Conservation (phyloP, 768 basidiomycete species). For the Pulveroboletus ravenelii region DNA sequence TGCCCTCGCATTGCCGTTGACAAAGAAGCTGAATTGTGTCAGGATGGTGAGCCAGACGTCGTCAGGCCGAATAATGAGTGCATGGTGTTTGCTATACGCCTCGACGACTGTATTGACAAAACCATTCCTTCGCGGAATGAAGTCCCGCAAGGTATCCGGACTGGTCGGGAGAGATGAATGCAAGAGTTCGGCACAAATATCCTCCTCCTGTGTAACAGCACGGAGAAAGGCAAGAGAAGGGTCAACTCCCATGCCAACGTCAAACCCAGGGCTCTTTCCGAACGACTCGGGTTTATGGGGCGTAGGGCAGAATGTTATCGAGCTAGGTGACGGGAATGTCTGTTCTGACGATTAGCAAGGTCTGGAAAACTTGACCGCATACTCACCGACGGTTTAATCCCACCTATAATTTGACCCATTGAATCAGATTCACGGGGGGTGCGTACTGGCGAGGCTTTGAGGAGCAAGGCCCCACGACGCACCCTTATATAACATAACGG, state of each 20-base stretch:
- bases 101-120: conserved; percentile 26
- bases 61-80: conserved; percentile 40
- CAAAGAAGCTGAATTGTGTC: conserved; percentile 33
- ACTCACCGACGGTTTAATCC: too few species aligned
- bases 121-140: conserved; percentile 23
- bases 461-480: too few species aligned
- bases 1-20: conserved; percentile 31
- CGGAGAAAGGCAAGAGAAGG: not conserved
- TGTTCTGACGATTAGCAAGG: not conserved
- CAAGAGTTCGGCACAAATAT: not conserved
- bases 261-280: not conserved
- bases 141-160: not conserved
- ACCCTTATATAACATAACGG: too few species aligned
- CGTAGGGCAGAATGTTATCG: not conserved
- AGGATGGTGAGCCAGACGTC: conserved; percentile 36
- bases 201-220: not conserved
- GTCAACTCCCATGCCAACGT: not conserved
- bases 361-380: too few species aligned
- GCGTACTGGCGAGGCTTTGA: too few species aligned
- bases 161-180: not conserved
- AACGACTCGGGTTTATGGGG: not conserved
- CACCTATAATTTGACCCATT: too few species aligned
- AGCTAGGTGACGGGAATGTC: not conserved
- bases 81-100: conserved; percentile 25
- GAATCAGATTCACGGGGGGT: too few species aligned